Conservation (phyloP, 495 filamentous ascomycete species). For the Astrothelium subdiscretum region DNA sequence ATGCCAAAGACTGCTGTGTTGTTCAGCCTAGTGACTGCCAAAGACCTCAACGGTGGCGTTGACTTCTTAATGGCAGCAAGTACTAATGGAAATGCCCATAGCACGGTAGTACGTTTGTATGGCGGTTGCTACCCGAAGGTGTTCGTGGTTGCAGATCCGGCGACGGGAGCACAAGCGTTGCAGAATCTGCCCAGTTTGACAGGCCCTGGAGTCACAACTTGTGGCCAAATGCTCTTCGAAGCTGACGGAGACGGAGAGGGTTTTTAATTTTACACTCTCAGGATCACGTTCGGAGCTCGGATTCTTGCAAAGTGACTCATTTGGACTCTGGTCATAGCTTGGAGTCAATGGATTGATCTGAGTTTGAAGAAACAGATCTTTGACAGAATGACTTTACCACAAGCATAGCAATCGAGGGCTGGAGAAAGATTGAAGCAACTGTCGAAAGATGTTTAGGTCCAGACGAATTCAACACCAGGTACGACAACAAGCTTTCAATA, state of each 20-base stretch:
- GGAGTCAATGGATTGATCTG: no score
- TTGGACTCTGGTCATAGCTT: no score
- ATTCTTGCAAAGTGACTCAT: no score
- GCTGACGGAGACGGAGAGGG: neutral
- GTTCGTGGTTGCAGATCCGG: neutral
- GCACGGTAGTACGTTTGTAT: neutral
- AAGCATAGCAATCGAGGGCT: no score
- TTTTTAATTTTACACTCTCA: neutral
- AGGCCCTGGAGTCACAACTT: neutral
- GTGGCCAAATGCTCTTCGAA: neutral
- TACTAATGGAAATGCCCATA: neutral
- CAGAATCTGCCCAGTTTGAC: neutral
- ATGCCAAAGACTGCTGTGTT: neutral
- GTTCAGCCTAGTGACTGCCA: neutral
- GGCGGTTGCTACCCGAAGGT: neutral
- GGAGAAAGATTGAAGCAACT: no score
- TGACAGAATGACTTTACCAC: no score
- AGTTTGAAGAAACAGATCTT: no score
- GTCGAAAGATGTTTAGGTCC: no score
- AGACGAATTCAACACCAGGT: no score
- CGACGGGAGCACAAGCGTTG: neutral
- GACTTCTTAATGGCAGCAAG: neutral
- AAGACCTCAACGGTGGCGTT: neutral
- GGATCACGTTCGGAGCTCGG: no score
- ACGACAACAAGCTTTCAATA: no score